A percentile compares a stretch with the other conserved stretches of the same genome.
phyloP scores from a whole-genome alignment of 176 grass and related monocot genomes.

The Pontederia crassipes region DNA sequence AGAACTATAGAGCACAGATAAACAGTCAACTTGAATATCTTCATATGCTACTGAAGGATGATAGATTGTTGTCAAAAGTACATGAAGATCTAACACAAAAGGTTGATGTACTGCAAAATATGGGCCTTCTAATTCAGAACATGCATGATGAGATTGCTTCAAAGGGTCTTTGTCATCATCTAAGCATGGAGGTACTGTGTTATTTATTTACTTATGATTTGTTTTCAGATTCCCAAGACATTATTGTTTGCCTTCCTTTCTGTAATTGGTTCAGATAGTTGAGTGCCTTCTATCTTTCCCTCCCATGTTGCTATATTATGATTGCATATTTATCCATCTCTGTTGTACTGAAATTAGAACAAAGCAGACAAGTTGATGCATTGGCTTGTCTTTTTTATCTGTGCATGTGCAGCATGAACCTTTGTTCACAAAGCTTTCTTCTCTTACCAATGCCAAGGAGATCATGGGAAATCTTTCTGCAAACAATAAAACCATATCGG shows the following conservation, averaged over 20 bases:
- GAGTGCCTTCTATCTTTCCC: too few relatives aligned
- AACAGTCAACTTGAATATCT: conserved; percentile 59
- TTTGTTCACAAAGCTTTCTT: conserved; percentile 34
- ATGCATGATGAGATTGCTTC: conserved; percentile 62
- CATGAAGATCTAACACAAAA: conserved; percentile 67
- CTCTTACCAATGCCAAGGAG: conserved; percentile 46
- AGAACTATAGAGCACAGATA: conserved; percentile 48
- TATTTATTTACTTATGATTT: conserved; percentile 1
- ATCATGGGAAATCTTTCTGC: conserved; percentile 46
- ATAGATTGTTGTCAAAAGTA: conserved; percentile 38
- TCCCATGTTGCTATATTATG: neutral
- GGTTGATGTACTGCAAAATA: conserved; percentile 46
- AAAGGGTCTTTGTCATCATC: conserved; percentile 40
- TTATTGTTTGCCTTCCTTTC: conserved; percentile 12
- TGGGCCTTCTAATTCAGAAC: conserved; percentile 54
- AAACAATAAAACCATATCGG: conserved; percentile 23
- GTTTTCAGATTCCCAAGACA: neutral
- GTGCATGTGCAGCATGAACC: conserved; percentile 25
- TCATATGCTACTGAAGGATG: conserved; percentile 45
- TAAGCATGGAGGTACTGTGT: conserved; percentile 52
- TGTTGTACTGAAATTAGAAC: neutral
- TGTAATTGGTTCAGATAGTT: too few relatives aligned
- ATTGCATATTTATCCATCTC: conserved; percentile 1
- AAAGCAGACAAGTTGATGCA: too few relatives aligned
- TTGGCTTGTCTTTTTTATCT: neutral